Conservation (phyloP, 179 eudicot genomes). For the Carnegiea gigantea region DNA sequence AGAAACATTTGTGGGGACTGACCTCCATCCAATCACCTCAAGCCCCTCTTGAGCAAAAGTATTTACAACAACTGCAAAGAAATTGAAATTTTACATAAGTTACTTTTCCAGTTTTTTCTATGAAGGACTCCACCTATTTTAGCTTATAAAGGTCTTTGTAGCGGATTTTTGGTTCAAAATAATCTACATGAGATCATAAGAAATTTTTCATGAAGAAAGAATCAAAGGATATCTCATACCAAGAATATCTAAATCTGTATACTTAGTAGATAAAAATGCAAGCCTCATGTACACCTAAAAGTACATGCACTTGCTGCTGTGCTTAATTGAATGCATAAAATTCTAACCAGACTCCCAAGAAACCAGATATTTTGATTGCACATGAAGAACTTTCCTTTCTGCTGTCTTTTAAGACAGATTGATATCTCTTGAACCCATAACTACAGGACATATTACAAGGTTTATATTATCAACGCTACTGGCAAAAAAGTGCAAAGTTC, state of each 20-base stretch:
- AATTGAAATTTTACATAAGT: slow-evolving; percentile 1
- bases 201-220: neutral
- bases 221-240: neutral
- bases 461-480: neutral
- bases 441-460: neutral
- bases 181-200: neutral
- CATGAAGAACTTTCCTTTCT: neutral
- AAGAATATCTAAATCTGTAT: neutral
- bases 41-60: slow-evolving; percentile 90
- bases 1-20: slow-evolving; percentile 75
- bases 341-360: neutral
- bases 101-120: neutral
- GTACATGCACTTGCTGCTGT: neutral
- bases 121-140: neutral
- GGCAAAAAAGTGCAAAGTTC: neutral
- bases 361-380: neutral
- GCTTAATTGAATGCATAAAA: neutral
- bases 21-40: slow-evolving; percentile 98
- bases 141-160: neutral
- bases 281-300: neutral
- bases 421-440: neutral
- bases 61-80: slow-evolving; percentile 56
- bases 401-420: neutral
- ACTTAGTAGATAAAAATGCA: neutral
- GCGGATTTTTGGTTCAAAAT: neutral